Conservation (phyloP, 2,329 filamentous ascomycete species). For the Colletotrichum sp. region DNA sequence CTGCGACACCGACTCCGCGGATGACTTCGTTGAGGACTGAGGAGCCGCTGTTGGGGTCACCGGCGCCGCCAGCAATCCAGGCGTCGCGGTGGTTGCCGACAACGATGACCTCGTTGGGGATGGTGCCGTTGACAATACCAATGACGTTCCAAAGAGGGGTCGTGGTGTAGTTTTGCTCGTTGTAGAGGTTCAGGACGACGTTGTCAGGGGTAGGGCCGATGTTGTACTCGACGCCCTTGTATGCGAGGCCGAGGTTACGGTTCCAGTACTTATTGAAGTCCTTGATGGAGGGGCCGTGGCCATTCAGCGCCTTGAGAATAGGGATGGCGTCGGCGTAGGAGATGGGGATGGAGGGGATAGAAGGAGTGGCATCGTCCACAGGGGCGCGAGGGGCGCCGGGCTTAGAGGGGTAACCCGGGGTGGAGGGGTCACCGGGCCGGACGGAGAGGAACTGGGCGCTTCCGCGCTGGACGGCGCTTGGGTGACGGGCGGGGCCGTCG, state of each 20-base stretch:
- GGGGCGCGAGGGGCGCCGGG: constrained; percentile 82
- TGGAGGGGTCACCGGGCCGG: constrained; percentile 77
- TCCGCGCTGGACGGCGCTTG: constrained; percentile 88
- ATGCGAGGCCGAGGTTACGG: constrained; percentile 71
- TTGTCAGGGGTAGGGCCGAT: constrained; percentile 80
- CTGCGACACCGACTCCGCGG: constrained; percentile 73
- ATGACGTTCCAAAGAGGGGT: constrained; percentile 92
- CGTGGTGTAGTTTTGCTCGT: constrained; percentile 81
- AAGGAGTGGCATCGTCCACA: constrained; percentile 73
- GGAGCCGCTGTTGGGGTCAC: constrained; percentile 83
- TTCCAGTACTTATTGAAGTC: constrained; percentile 77
- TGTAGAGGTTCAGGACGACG: constrained; percentile 74
- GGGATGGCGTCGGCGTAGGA: constrained; percentile 88
- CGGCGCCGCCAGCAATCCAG: constrained; percentile 83
- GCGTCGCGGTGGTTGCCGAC: constrained; percentile 93
- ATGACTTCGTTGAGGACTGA: constrained; percentile 81
- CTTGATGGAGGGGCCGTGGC: constrained; percentile 78
- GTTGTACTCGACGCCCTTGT: constrained; percentile 85
- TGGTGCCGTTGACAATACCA: constrained; percentile 86
- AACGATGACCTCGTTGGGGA: constrained; percentile 84
- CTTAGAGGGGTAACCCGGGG: constrained; percentile 91
- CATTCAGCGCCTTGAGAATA: constrained; percentile 88
- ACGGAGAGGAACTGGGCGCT: constrained; percentile 82
- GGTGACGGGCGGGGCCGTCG: constrained; percentile 83
- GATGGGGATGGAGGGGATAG: constrained; percentile 89